Evolutionary conservation across 108 stramenopile species (phyloP), one percentile per base, ranked within the genome.

Genomic region (Seminavis robusta): DNA sequence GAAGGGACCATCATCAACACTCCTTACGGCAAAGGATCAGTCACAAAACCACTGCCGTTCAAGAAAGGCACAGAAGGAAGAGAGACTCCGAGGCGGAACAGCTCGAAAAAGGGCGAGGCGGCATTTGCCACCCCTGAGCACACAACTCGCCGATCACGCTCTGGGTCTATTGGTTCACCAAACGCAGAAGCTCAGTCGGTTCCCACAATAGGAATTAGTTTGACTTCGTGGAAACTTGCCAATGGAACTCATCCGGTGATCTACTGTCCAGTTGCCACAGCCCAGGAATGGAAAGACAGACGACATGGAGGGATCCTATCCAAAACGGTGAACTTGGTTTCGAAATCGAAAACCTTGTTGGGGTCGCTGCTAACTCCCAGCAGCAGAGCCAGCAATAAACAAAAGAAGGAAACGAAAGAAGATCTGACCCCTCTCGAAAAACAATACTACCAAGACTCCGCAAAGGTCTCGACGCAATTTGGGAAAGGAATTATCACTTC

Each of bases 381-480:
- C 67, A 63, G 13, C 40, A 62, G 16, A 67, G 69, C 16, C 21
- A 4, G 21, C 60, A 61, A n/a, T 20, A 49, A 28, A 59, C 39
- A 28, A 56, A 58, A 24, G 51, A 59, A 56, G 52, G 31, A 53
- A 43, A 47, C 9, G 28, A 50, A 61, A 15, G 24, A 33, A 31
- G 16, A 57, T 10, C 47, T 37, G 2, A 11, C 46, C 24, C 27
- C 47, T 0, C 4, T 49, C 19, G 20, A 16, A 24, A 66, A 76
- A 45, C 82, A 77, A 48, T 90, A 86, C 51, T 94, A 86, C 44
- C 61, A 79, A 62, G 79, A 90, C 65, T 77, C 84, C 21, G 88
- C 92, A 32, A 65, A 84, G 38, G 88, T 94, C 45, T 63, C 86
- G 41, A 90, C 92, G 10, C 34, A 74, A n/a, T 94, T 77, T 71